Percentiles rank a stretch among this genome's conserved stretches.
Conservation (phyloP, 164 flowering plant genomes). For the Magnolia sinica region DNA sequence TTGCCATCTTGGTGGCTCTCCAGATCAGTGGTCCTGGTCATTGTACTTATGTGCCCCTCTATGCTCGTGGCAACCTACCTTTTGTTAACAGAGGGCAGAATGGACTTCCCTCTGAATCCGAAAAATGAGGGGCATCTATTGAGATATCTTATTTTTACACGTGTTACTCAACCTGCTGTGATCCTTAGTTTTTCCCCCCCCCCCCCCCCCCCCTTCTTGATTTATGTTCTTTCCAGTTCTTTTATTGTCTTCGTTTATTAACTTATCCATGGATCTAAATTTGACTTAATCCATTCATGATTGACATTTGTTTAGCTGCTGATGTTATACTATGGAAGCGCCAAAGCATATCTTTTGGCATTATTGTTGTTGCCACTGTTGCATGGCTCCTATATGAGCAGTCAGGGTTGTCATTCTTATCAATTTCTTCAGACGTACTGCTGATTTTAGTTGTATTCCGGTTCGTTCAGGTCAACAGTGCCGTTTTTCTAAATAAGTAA, state of each 20-base stretch:
- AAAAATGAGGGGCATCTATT: background rate
- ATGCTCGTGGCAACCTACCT: background rate
- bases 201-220: background rate
- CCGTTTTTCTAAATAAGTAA: conserved; percentile 58
- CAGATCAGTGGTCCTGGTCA: no score
- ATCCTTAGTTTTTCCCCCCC: background rate
- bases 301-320: conserved; percentile 48
- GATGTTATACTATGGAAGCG: conserved; percentile 82
- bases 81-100: background rate
- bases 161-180: background rate
- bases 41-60: no score
- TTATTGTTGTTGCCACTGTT: conserved; percentile 66
- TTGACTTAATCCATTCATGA: background rate
- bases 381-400: conserved; percentile 78
- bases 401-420: conserved; percentile 73
- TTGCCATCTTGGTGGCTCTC: no score
- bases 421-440: conserved; percentile 76
- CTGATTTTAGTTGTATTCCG: conserved; percentile 59
- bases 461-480: conserved; percentile 73
- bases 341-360: conserved; percentile 55
- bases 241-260: no score
- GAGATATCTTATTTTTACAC: background rate
- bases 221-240: background rate
- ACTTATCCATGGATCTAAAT: background rate
- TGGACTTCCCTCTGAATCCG: background rate